Evolutionary conservation across 148 eudicot species (phyloP), one percentile per base, ranked within the genome.

Genomic region (Limonium bicolor): DNA sequence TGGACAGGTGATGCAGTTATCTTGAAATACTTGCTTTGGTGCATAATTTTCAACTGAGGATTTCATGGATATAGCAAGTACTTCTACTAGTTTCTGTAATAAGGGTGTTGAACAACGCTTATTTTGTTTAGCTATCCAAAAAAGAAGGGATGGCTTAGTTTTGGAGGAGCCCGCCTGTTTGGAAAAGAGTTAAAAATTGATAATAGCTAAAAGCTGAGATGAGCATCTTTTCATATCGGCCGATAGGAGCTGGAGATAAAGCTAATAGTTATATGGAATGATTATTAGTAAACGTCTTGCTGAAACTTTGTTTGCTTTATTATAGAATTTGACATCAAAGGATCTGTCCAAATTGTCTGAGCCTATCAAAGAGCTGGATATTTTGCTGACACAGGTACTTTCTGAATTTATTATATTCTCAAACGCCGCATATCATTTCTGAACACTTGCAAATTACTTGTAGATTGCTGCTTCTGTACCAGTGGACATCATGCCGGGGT

Each of bases 401-500:
- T 14, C 40, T 43, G 16, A 14, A 14, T 28, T 17, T 43, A 20
- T 31, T 14, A 15, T 14, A 24, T 23, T 10, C 15, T 43, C 19
- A 25, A 23, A n/a, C 27, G 5, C 16, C 16, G 18, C 7, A 42
- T 24, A 24, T 42, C n/a, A 20, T 31, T 41, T 13, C 48, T 43
- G 16, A 23, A 56, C 29, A 12, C 52, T 29, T 30, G 26, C 6
- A 23, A 50, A 44, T 20, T 34, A 4, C 53, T 20, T 62, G 78
- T 66, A 90, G 97, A 67, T 84, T 75, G 95, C 92, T 62, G 82
- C 87, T 33, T 72, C 81, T 54, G 61, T 84, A 24, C 74, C 92
- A 29, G 12, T 90, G 53, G 97, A 90, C 72, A 84, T 90, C 62
- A 84, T 90, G 97, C 76, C 97, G 20, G 97, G 97, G 35, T 42